Evolutionary conservation across 495 filamentous ascomycete genomes (phyloP), one percentile per base, ranked within the genome.

Genomic region (Chaetomium fimeti): DNA sequence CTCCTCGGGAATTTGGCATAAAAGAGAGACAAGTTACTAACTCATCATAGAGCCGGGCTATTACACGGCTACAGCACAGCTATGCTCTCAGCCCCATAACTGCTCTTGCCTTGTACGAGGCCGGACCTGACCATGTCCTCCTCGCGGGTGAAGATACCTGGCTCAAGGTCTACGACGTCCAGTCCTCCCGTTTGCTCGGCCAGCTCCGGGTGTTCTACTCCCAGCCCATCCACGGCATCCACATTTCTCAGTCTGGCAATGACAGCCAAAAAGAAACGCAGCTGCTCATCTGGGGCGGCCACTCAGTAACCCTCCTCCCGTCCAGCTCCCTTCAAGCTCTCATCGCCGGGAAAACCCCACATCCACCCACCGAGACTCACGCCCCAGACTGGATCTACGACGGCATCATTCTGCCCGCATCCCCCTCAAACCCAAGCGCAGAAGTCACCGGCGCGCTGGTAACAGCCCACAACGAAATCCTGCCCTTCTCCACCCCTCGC

Each of bases 331-430:
- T 78, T 5, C 66, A 69, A n/a, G 43, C 32, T 56, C 36, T 74
- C 65, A 58, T 74, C 40, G 62, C 61, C 13, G 70, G 68, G 0
- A 13, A 36, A 49, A 57, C 5, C 24, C n/a, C 56, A 13, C 56
- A 57, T 0, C 15, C 20, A 1, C 52, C 63, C 18, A 38, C 8
- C 7, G 66, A 71, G 57, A 63, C 72, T 1, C 68, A 69, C 28
- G 83, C 83, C 15, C 78, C 85, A 5, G 93, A 97, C 72, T 96
- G 93, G 93, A 88, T 97, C 58, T 81, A 95, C 64, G 87, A 91
- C 70, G 88, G 85, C n/a, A 81, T 84, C 32, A 78, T 89, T 24
- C 78, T 78, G 38, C 76, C 81, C 40, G 8, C 7, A 3, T 1
- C 25, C 12, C 2, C 45, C 11, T 68, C 51, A 4, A 11, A n/a